Base-by-base conservation (phyloP, 305 asterid genomes). In the Fraxinus nigra region DNA sequence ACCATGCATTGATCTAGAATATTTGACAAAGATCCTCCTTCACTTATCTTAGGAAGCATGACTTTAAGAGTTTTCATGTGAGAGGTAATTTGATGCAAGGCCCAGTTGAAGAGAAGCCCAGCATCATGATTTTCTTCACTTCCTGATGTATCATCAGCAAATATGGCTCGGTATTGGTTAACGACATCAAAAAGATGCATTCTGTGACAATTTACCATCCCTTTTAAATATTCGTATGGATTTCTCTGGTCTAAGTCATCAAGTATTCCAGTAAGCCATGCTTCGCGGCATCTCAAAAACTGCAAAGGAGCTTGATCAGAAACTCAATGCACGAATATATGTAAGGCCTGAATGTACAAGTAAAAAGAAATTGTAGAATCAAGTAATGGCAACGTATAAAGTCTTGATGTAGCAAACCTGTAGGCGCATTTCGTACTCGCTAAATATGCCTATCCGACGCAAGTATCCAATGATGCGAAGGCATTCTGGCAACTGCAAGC, bases 1-100 rank as follows among this genome's bases (percentile, higher is more conserved):
- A 94, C 98, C 98, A 94, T 94, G 94, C 96, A 90, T 61, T 91
- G 97, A 75, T 94, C 98, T 85, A 94, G 89, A 83, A 93, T 92
- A 90, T 91, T 94, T 72, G 98, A 89, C 88, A 94, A 86, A 79
- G 97, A 93, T 82, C 94, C 97, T 72, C 97, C 97, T 86, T 94
- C 98, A 82, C 86, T 91, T 82, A 94, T 93, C 90, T 89, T 90
- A 32, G 98, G 98, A 81, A 94, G 97, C 98, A 94, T 93, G 82
- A 90, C 79, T 76, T 92, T 94, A 22, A 94, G 93, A 82, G 90
- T 92, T 84, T 86, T 93, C 82, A 94, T 89, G 86, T 94, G 97
- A 40, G 86, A 87, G 78, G 97, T 86, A 88, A 92, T 90, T 86
- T 94, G 98, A 86, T 92, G 98, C 97, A 90, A 90, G 83, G 97